Conservation (phyloP, 164 flowering plant genomes). For the Magnolia officinalis region DNA sequence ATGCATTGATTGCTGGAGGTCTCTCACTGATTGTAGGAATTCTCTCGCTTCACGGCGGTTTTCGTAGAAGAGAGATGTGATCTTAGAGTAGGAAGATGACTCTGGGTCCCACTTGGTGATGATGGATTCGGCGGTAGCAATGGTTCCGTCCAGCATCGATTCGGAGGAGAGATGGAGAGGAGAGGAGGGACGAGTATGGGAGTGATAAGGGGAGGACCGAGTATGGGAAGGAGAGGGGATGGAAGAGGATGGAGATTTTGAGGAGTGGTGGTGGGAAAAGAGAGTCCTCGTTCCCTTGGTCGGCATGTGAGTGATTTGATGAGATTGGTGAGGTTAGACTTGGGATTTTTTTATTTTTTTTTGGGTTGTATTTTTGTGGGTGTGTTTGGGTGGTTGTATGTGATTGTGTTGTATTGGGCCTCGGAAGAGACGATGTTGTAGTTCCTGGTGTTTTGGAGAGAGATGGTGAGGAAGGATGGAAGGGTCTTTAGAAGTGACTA, state of each 20-base stretch:
- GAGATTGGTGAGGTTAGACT: no score
- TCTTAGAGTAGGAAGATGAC: conserved; percentile 15
- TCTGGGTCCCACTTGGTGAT: conserved; percentile 60
- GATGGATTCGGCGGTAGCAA: conserved; percentile 48
- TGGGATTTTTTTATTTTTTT: no score
- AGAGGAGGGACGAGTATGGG: conserved; percentile 7
- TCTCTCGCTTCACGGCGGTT: conserved; percentile 54
- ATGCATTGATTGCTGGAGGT: conserved; percentile 68
- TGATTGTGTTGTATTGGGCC: no score
- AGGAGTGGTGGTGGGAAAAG: background rate
- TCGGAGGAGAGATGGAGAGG: conserved; percentile 17
- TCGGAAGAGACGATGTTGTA: no score
- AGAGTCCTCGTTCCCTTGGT: background rate
- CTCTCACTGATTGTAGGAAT: conserved; percentile 41
- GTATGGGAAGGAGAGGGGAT: background rate
- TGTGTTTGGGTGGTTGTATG: no score
- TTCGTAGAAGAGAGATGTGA: conserved; percentile 36
- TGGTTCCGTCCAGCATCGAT: conserved; percentile 31
- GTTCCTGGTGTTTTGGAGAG: no score
- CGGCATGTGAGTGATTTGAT: no score
- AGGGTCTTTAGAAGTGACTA: no score
- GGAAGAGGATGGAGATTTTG: conserved; percentile 4
- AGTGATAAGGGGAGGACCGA: background rate
- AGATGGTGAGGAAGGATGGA: no score
- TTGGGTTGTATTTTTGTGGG: no score